These are phyloP conservation scores for Endocladia muricata DNA, from an alignment of 31 red algal species.

Conservation along the genomic window DNA sequence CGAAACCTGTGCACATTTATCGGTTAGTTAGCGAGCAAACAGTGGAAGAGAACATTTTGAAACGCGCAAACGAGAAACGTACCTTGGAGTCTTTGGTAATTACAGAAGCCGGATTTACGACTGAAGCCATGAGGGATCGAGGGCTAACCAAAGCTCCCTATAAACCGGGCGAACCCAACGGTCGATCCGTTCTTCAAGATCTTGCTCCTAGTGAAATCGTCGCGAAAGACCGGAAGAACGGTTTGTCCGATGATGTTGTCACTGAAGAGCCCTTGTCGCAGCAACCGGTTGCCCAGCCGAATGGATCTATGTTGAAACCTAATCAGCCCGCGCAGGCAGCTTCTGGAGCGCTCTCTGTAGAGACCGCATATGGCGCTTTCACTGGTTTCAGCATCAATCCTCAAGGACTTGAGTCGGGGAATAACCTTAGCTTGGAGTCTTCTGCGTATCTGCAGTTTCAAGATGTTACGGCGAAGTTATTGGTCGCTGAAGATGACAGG, in stretches of 20 bases:
- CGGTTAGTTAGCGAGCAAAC: constrained; percentile 83
- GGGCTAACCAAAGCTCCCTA: not conserved
- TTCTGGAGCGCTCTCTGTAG: not conserved
- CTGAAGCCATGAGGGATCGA: constrained; percentile 40
- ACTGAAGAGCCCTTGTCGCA: not conserved
- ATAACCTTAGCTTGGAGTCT: not conserved
- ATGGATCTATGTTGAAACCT: no score
- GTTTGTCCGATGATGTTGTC: not conserved
- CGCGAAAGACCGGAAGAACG: not conserved
- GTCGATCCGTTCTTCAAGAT: not conserved
- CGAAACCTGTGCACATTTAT: constrained; percentile 79
- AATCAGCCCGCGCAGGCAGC: not conserved
- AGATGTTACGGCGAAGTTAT: constrained; percentile 29
- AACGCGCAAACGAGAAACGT: constrained; percentile 79
- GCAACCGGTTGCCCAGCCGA: not conserved
- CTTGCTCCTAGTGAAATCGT: not conserved
- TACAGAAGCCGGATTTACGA: constrained; percentile 67
- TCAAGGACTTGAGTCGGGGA: not conserved
- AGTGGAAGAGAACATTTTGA: constrained; percentile 91
- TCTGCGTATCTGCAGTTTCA: constrained; percentile 11
- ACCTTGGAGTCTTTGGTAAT: constrained; percentile 79
- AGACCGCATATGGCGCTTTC: not conserved
- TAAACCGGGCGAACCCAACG: not conserved
- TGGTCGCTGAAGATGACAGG: constrained; percentile 61
- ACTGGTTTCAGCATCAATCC: not conserved